Conservation (phyloP, 257 asterid genomes). For the Solanum infundibuliforme region DNA sequence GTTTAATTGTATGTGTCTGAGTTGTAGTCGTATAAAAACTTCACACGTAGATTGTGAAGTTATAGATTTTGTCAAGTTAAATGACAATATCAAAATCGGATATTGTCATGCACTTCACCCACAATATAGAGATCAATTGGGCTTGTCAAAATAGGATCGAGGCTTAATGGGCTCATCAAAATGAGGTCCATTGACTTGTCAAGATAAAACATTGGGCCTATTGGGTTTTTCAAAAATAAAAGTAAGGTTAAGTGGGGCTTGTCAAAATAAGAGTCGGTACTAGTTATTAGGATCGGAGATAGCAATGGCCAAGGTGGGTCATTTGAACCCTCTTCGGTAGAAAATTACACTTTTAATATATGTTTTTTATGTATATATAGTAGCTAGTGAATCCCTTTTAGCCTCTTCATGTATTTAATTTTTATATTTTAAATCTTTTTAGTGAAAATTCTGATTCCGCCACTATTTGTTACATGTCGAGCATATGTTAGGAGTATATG, state of each 20-base stretch:
- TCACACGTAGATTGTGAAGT: neutral
- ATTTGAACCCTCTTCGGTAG: accelerated
- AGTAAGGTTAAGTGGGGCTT: neutral
- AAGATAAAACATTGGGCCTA: neutral
- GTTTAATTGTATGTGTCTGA: too few relatives aligned
- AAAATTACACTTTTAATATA: too few relatives aligned
- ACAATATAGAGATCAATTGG: neutral
- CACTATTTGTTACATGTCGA: neutral
- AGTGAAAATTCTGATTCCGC: accelerated
- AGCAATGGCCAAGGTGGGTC: neutral
- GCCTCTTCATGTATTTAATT: too few relatives aligned
- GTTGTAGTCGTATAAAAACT: neutral
- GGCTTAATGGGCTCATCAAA: neutral
- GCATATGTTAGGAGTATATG: neutral
- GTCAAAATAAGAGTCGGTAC: neutral
- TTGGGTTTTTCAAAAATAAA: neutral
- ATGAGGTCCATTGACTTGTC: neutral
- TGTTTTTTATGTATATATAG: too few relatives aligned
- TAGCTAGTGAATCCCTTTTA: accelerated
- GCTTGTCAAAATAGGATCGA: neutral
- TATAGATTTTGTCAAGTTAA: too few relatives aligned
- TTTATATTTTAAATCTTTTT: too few relatives aligned
- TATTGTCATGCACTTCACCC: neutral
- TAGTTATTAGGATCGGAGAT: neutral
- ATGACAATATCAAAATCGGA: too few relatives aligned